Evolutionary conservation across 2,329 filamentous ascomycete species (phyloP), one percentile per base, ranked within the genome.

Genomic region (Chrysosporium keratinophilum): DNA sequence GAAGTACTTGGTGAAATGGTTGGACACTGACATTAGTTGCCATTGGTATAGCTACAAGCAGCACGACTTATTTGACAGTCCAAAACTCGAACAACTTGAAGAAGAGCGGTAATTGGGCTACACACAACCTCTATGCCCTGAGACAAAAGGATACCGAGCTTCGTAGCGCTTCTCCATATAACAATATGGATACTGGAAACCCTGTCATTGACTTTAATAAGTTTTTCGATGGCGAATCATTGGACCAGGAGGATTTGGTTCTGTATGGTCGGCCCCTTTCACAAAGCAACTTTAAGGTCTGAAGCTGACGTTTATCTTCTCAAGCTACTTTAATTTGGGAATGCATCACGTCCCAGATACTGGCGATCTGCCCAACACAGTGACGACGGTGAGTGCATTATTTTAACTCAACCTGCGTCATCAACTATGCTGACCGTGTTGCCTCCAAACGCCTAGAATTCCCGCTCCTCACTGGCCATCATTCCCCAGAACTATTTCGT

Each of bases 311-410:
- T 11, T 40, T 52, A 20, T 28, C 15, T 17, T 5, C 37, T 40
- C 3, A 35, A 54, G 51, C 5, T 54, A 54, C 23, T 54, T 80
- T 55, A 80, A 77, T 54, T 60, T 78, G 6, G 78, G 78, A 14
- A 80, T 78, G 74, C 77, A 81, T 59, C 78, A 81, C 60, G 64
- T 79, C n/a, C 75, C 78, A 9, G 73, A 78, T 59, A 75, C 76
- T 1, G 72, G 71, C 17, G 76, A 78, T 58, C 62, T 80, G 11
- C 78, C 77, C 15, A 78, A 78, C 59, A 80, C 78, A 0, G 71
- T 79, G 20, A 54, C 51, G 42, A 54, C 51, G 37, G 51, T 40
- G 43, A 43, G 43, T 23, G 28, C 15, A 12, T 4, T 28, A 23
- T 23, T 14, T 17, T n/a, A 10, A 34, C 17, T 33, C 40, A 23